phyloP scores from a whole-genome alignment of 140 eudicot genomes.

The Oenanthe javanica region DNA sequence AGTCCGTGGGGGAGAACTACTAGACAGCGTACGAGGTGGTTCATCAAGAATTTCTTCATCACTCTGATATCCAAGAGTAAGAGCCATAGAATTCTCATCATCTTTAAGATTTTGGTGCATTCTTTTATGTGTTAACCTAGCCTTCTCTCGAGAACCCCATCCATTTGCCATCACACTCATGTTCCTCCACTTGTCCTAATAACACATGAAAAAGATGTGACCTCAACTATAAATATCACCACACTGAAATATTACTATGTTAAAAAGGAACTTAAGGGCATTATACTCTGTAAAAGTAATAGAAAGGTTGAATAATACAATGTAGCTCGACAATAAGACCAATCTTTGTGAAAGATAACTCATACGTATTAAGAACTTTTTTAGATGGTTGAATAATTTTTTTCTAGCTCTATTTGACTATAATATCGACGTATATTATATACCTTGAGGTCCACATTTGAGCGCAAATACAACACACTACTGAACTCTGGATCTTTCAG shows the following conservation, averaged over 20 bases:
- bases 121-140: constrained; percentile 65
- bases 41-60: constrained; percentile 71
- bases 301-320: too few relatives aligned
- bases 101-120: constrained; percentile 47
- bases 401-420: not conserved
- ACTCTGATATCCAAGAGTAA: constrained; percentile 31
- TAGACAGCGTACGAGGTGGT: constrained; percentile 47
- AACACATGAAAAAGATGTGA: constrained; percentile 7
- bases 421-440: constrained; percentile 2
- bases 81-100: constrained; percentile 56
- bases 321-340: too few relatives aligned
- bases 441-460: constrained; percentile 93
- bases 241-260: too few relatives aligned
- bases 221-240: too few relatives aligned
- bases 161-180: constrained; percentile 99
- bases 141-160: constrained; percentile 87
- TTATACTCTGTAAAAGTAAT: too few relatives aligned
- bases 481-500: constrained; percentile 89
- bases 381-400: too few relatives aligned
- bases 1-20: constrained; percentile 65
- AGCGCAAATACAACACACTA: constrained; percentile 62
- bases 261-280: too few relatives aligned
- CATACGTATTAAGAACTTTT: not conserved
- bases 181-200: constrained; percentile 98
- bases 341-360: not conserved